Evolutionary conservation across 2,329 filamentous ascomycete genomes (phyloP), one percentile per base, ranked within the genome.

Genomic region (Ceratocystis colombiana): DNA sequence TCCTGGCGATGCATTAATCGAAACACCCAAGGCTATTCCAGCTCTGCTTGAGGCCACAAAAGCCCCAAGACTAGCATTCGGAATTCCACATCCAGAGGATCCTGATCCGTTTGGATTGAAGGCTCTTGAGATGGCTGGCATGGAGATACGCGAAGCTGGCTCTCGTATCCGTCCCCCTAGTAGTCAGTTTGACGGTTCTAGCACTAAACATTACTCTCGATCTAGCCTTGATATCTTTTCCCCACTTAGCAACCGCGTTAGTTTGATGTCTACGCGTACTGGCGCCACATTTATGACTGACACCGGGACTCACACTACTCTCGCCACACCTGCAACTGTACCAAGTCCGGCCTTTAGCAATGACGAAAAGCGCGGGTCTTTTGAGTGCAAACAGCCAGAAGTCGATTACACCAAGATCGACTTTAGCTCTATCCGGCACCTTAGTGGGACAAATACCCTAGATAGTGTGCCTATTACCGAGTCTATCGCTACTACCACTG

Each of bases 61-160:
- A 22, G 74, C 73, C 66, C 80, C 73, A 61, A 77, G 70, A 69
- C 75, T 80, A 37, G 77, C 78, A 1, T 96, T 96, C 76, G 92
- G 92, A 1, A 79, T 96, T 17, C 91, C 90, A 0, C 85, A 87
- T 69, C 76, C 79, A 2, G 85, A 91, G 65, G 93, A 97, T 71
- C 91, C 92, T 0, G 93, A 97, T 73, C 93, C 93, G 0, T 97
- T 89, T 72, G 93, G 93, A 28, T 88, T 96, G 30, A 82, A 92
- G 69, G 92, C 93, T 6, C 77, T 97, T n/a, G 90, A 96, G 73
- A 87, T 90, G 78, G 89, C 91, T 68, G 93, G 93, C 1, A 78
- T 96, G 66, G 89, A 93, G 71, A 94, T 97, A 70, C 84, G 89
- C 64, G 92, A 96, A 77, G 92, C 92, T n/a, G 91, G 90, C 44